Base-by-base conservation (phyloP, 148 eudicot species). In the Polygonum maritimum region DNA sequence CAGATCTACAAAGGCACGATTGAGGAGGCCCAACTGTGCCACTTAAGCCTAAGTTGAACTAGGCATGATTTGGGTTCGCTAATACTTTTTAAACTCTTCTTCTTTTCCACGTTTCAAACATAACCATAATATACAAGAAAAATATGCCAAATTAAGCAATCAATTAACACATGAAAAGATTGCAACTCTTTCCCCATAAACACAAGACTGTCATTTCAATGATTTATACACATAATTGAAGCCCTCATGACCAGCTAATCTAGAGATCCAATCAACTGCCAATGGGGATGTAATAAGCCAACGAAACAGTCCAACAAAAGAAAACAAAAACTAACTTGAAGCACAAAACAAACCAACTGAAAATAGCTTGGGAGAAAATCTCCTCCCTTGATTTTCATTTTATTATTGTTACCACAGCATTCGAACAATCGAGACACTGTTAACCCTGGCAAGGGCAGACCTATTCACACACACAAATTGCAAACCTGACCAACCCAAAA, bases 391-490 rank as follows among this genome's bases (percentile, higher is more conserved):
- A 67, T 67, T 19, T 67, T 38, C 71, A 67, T 67, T 26, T 26
- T 67, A 35, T 67, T 67, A 67, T 35, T 67, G 19, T 15, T 67
- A 67, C 71, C 71, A 67, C 3, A 67, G 44, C 8, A 36, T 67
- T 35, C 45, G 16, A 67, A 67, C 44, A 67, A 13, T 36, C 18
- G 11, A 22, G 44, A 67, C 41, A 36, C 71, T 33, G 71, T 10
- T 40, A 44, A 44, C 36, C 38, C 10, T 7, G 45, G 9, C 21
- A 15, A 67, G 35, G 44, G 71, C 45, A n/a, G 35, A 36, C 71
- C 71, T 67, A 67, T 67, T 35, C 44, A 65, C 41, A 65, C 70
- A 14, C 71, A 67, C 71, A 63, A 63, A 63, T 9, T 63, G 69
- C 69, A 63, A 31, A 31, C 18, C 69, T 63, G 69, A 63, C 38